A percentile compares a stretch with the other conserved stretches of the same genome.
phyloP scores from a whole-genome alignment of 768 basidiomycete genomes.

The Mycena galericulata region DNA sequence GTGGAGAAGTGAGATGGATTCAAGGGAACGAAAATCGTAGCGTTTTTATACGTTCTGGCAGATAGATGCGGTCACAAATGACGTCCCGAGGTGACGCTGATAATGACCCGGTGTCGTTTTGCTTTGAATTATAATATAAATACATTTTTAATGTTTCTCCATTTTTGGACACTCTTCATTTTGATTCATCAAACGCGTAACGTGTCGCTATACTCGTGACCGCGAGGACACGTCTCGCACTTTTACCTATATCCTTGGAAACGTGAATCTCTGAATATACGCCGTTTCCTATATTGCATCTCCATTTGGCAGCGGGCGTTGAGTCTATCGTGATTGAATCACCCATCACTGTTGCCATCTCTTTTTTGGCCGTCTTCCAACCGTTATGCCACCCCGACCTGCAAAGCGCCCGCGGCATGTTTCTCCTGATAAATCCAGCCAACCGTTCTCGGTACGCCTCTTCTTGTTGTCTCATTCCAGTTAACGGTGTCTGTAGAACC shows the following conservation, averaged over 20 bases:
- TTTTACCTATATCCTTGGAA: background rate
- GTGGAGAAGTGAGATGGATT: background rate
- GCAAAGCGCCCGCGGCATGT: slow-evolving; percentile 19
- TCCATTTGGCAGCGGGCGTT: slow-evolving; percentile 25
- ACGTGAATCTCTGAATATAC: too few species aligned
- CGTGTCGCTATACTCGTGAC: slow-evolving; percentile 1
- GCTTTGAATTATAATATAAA: too few species aligned
- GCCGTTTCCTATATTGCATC: background rate
- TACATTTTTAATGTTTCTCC: too few species aligned
- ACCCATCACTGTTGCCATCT: background rate
- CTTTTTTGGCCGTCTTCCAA: background rate
- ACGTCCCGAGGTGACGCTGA: too few species aligned
- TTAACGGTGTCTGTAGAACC: background rate
- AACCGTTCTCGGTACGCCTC: background rate
- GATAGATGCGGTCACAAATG: too few species aligned
- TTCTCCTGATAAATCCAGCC: background rate
- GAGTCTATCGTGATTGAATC: slow-evolving; percentile 4
- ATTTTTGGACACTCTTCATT: too few species aligned
- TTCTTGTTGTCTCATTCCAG: background rate
- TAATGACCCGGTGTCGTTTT: too few species aligned
- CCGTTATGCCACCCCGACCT: slow-evolving; percentile 9
- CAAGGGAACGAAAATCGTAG: too few species aligned
- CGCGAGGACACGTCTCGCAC: background rate
- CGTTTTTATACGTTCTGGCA: too few species aligned
- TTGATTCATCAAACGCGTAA: too few species aligned